Evolutionary conservation across 805 yeast genomes (phyloP).

Genomic region (Candida fluviatilis): DNA sequence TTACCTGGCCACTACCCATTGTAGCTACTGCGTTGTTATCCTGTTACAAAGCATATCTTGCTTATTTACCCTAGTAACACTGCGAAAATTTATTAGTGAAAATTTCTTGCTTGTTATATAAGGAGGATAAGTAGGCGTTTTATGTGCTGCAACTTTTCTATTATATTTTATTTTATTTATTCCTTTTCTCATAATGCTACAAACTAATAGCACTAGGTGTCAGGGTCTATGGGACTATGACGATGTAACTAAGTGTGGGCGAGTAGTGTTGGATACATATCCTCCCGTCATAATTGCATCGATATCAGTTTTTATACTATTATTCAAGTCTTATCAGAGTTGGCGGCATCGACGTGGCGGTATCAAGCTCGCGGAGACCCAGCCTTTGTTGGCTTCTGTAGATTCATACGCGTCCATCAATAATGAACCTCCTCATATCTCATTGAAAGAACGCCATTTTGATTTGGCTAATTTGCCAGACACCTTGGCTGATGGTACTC

Average conservation of each 20-base stretch:
- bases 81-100: not conserved
- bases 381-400: constrained; percentile 30
- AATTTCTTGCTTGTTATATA: not conserved
- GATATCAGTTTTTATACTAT: constrained; percentile 23
- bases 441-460: constrained; percentile 57
- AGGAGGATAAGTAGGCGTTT: not conserved
- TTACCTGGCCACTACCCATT: no score
- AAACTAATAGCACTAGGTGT: not conserved
- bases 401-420: constrained; percentile 30
- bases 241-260: constrained; percentile 53
- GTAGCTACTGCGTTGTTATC: no score
- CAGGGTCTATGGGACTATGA: constrained; percentile 51
- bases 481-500: constrained; percentile 55
- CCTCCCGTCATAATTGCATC: constrained; percentile 27
- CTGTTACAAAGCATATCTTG: no score
- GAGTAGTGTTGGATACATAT: constrained; percentile 35
- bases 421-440: constrained; percentile 6
- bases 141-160: not conserved
- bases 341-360: not conserved
- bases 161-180: not conserved
- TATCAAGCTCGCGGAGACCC: constrained; percentile 19
- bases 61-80: not conserved
- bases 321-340: constrained; percentile 16
- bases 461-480: constrained; percentile 55
- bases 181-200: not conserved